Evolutionary conservation across 192 early-diverging fungal species (phyloP), one percentile per base, ranked within the genome.

Genomic region (Gigaspora rosea): DNA sequence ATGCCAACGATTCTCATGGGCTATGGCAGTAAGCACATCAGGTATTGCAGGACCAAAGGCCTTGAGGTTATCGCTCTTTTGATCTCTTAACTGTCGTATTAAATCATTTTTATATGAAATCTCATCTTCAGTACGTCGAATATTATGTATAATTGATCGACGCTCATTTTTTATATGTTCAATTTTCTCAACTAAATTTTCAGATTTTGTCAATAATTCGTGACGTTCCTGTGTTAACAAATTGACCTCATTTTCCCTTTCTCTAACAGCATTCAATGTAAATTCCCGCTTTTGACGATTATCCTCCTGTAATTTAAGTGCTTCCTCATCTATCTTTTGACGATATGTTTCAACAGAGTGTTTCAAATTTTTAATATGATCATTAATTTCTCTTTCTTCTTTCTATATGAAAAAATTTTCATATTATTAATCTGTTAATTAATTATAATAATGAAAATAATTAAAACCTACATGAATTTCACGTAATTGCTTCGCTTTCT

Each of bases 11-110:
- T 75, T 78, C 58, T 86, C 82, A 10, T 49, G 52, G 4, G 81
- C 73, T 35, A 94, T 92, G 8, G 79, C 78, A 4, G 73, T 65
- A 59, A 93, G 62, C 3, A 92, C 86, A 12, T 92, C 90, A 9
- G 90, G 87, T 10, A 92, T 87, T 8, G 80, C 79, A 0, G 79
- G 66, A n/a, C 95, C 95, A 80, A 91, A 97, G 2, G 93, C 93
- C 18, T 78, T 87, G 52, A 97, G 76, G 6, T 85, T 79, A 74
- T 97, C 85, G n/a, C 86, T 80, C 47, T 86, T 88, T 57, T 92
- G 90, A 13, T 82, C 82, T 54, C 81, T 63, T 66, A 97, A 78
- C 6, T 89, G 75, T 27, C 81, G 72, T 35, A 93, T 79, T 4
- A 72, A 52, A 3, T 76, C 58, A 51, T 78, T 52, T 2, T 27